A percentile compares a stretch with the other conserved stretches of the same genome.
phyloP scores from a whole-genome alignment of 441 rosid species.

The Syzygium syzygioides region DNA sequence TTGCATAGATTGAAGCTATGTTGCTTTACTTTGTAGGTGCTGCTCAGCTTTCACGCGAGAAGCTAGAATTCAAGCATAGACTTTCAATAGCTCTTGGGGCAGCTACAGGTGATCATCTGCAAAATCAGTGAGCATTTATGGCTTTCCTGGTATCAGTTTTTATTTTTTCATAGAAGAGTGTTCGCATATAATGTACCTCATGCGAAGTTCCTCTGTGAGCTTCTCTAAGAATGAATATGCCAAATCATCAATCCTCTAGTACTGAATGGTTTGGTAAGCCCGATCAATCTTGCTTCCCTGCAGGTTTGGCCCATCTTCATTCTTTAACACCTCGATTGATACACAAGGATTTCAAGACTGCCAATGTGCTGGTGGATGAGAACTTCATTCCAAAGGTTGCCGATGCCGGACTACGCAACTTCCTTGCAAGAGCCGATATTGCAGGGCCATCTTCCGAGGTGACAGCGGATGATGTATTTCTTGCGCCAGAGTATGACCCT shows the following conservation, averaged over 20 bases:
- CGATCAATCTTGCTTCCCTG: constrained; percentile 9
- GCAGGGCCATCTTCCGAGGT: constrained; percentile 80
- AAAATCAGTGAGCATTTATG: constrained; percentile 76
- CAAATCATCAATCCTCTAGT: neutral
- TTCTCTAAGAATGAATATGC: constrained; percentile 8
- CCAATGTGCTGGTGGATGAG: constrained; percentile 70
- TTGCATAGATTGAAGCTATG: neutral
- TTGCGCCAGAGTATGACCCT: constrained; percentile 73
- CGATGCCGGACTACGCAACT: constrained; percentile 63
- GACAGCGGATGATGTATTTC: constrained; percentile 73
- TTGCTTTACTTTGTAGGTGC: constrained; percentile 30
- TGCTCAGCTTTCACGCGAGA: constrained; percentile 46
- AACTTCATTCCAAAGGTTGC: constrained; percentile 68
- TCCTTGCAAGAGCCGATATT: constrained; percentile 61
- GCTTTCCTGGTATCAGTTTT: constrained; percentile 57
- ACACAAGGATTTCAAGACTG: constrained; percentile 71
- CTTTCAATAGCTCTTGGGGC: constrained; percentile 65
- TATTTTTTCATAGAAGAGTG: constrained; percentile 26
- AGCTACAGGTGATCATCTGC: constrained; percentile 82
- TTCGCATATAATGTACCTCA: constrained; percentile 8
- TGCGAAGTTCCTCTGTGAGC: constrained; percentile 13
- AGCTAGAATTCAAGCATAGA: constrained; percentile 69
- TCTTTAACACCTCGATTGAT: constrained; percentile 57
- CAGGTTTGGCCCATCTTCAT: constrained; percentile 75
- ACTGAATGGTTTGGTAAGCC: constrained; percentile 11